Evolutionary conservation across 1,284 basidiomycete species (phyloP).

Genomic region (Tilletiopsis washingtonensis): DNA sequence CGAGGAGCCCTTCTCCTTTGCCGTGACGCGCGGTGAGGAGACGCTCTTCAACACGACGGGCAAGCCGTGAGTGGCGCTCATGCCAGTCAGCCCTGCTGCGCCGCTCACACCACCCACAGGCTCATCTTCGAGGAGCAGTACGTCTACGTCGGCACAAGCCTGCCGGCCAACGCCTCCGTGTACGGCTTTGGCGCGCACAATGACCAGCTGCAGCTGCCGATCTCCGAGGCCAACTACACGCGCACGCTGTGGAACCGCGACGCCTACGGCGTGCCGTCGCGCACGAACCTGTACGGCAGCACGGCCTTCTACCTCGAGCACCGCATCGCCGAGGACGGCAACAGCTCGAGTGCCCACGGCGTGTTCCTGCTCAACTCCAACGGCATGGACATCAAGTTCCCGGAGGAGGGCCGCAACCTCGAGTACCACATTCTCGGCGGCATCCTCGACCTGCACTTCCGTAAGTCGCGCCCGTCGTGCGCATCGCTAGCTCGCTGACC

Average conservation of each 20-base stretch:
- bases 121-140: conserved; percentile 12
- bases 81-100: too few species aligned
- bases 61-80: too few species aligned
- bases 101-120: too few species aligned
- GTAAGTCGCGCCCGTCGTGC: too few species aligned
- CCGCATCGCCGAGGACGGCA: not conserved
- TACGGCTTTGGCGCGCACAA: conserved; percentile 12
- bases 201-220: not conserved
- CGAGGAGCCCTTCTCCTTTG: conserved; percentile 11
- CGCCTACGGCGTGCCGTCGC: conserved; percentile 1
- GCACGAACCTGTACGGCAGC: conserved; percentile 9
- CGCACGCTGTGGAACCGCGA: not conserved
- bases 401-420: not conserved
- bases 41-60: conserved; percentile 7
- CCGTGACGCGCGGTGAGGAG: conserved; percentile 8
- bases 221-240: not conserved
- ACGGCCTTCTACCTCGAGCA: conserved; percentile 14
- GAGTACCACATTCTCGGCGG: conserved; percentile 48
- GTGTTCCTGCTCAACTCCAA: too few species aligned
- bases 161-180: conserved; percentile 1
- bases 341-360: too few species aligned
- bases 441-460: conserved; percentile 63
- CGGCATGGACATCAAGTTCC: not conserved
- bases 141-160: conserved; percentile 3
- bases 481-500: too few species aligned